Conservation (phyloP, 2,329 filamentous ascomycete species). For the Verruconis gallopava region DNA sequence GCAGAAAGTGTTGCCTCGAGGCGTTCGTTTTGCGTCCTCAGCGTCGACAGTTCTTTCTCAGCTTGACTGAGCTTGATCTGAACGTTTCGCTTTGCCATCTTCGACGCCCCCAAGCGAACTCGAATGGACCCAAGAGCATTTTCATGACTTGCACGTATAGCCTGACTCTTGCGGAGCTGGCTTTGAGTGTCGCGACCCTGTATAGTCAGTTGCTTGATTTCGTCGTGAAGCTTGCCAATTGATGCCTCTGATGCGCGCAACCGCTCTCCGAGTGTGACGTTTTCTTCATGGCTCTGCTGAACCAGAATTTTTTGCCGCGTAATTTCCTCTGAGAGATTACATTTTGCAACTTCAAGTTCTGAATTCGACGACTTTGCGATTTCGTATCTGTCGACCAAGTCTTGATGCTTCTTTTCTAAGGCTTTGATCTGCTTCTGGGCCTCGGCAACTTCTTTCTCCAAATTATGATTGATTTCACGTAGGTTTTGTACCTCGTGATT, state of each 20-base stretch:
- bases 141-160: slow-evolving; percentile 3
- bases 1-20: neutral
- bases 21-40: neutral
- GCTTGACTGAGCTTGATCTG: slow-evolving; percentile 3
- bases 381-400: neutral
- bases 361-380: neutral
- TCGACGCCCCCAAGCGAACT: slow-evolving; percentile 1
- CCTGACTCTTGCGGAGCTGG: neutral
- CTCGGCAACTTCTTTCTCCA: neutral
- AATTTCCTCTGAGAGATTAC: neutral
- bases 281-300: neutral
- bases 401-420: neutral
- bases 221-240: neutral
- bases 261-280: neutral
- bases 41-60: slow-evolving; percentile 3
- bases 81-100: slow-evolving; percentile 5
- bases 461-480: neutral
- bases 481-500: neutral
- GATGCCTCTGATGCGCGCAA: neutral
- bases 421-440: neutral
- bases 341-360: neutral
- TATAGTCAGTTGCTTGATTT: neutral
- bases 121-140: slow-evolving; percentile 1
- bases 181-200: neutral
- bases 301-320: neutral